Evolutionary conservation across 345 rosid genomes (phyloP), one percentile per base, ranked within the genome.

Genomic region (Aurinia saxatilis): DNA sequence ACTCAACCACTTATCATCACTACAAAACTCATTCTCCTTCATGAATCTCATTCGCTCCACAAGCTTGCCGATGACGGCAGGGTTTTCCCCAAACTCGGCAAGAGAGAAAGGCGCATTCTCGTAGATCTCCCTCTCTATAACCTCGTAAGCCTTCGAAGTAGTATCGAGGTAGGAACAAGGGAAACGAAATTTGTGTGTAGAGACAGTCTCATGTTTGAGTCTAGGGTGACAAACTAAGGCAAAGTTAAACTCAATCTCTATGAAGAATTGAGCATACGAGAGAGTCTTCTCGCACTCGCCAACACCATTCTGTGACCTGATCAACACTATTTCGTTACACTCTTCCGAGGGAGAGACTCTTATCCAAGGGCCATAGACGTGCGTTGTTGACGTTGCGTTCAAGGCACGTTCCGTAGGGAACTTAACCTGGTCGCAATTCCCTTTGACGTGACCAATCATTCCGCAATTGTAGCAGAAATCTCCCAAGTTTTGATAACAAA

Each of bases 321-420:
- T 11, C 13, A 36, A 2, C 9, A 6, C 3, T 0, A 5, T 4
- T 7, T 9, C 8, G 57, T 57, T 17, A 56, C 9, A 3, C 21
- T 5, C 2, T 5, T 42, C 16, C 1, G 0, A 0, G 15, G 5
- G 4, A 14, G 4, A 0, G 18, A 1, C 2, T 23, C 37, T 58
- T 58, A 67, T 5, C 72, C 60, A 67, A 57, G 59, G 53, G 33
- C 72, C 65, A 59, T 58, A 67, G 10, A 50, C 52, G 5, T 31
- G 13, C n/a, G n/a, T n/a, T n/a, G n/a, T n/a, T n/a, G n/a, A n/a
- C n/a, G n/a, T n/a, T n/a, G n/a, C n/a, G n/a, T 33, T 58, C 51
- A 67, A 58, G 65, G 7, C n/a, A 40, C 65, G 65, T 48, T 13
- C 5, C 33, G 13, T 50, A 8, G 44, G 58, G 2, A 15, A 4